Conservation (phyloP, 2,329 filamentous ascomycete species). For the Aspergillus fumigatiaffinis region DNA sequence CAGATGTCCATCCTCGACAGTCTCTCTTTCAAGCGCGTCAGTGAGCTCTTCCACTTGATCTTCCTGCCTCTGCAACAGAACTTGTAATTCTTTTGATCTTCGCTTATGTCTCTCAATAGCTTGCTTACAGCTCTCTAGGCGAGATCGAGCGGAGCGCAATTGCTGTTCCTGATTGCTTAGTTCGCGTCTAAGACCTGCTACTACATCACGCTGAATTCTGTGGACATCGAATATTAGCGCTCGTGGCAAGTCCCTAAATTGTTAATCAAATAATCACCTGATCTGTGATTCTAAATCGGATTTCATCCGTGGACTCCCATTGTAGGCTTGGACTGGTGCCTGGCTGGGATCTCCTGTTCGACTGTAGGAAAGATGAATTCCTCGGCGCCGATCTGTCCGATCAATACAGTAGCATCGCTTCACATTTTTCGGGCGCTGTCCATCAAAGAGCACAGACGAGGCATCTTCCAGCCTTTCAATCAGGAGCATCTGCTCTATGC, state of each 20-base stretch:
- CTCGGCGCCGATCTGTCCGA: constrained; percentile 60
- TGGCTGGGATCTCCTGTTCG: constrained; percentile 48
- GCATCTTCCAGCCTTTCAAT: constrained; percentile 66
- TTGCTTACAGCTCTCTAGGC: constrained; percentile 48
- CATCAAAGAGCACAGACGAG: constrained; percentile 63
- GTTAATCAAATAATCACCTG: constrained; percentile 30
- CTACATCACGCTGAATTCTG: constrained; percentile 44
- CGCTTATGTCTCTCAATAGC: constrained; percentile 50
- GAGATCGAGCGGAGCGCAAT: constrained; percentile 46
- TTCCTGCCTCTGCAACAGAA: constrained; percentile 57
- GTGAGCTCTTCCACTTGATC: constrained; percentile 64
- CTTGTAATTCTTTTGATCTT: constrained; percentile 47
- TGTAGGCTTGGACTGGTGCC: constrained; percentile 51
- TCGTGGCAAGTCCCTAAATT: background rate
- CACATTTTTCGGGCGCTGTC: constrained; percentile 63
- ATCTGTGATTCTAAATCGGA: constrained; percentile 70
- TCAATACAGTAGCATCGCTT: constrained; percentile 62
- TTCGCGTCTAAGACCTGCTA: constrained; percentile 55
- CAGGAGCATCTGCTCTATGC: constrained; percentile 80
- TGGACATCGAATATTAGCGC: constrained; percentile 3
- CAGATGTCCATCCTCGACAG: constrained; percentile 62
- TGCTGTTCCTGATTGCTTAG: constrained; percentile 51
- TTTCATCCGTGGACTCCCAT: constrained; percentile 67
- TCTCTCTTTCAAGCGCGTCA: constrained; percentile 56
- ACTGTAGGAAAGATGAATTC: constrained; percentile 55